Evolutionary conservation across 345 rosid genomes (phyloP), one percentile per base, ranked within the genome.

Genomic region (Erysimum cheiranthoides): DNA sequence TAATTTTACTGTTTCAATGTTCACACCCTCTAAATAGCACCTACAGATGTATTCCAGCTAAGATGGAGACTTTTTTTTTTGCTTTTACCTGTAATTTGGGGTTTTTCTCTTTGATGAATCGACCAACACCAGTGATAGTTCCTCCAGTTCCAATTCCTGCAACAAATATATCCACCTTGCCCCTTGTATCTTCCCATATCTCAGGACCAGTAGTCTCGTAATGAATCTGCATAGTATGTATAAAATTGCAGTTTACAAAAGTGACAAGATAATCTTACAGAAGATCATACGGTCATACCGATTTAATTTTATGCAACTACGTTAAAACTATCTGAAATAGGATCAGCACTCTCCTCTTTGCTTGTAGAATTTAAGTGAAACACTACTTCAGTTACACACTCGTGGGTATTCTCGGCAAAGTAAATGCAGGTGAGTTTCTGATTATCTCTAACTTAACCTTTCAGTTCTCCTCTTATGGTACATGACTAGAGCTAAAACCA

Each of bases 141-240:
- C 98, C 98, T 60, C 92, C 96, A 35, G 97, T 93, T 78, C 98
- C 97, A 69, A 93, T 85, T 57, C 93, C 96, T 0, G 87, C 86
- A 83, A 93, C 63, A 40, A 91, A 81, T 64, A 84, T 84, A 77
- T 93, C 96, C 65, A 91, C 91, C 76, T 89, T 88, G 21, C 97
- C 97, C 58, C 67, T 86, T 10, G 91, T 88, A 76, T 87, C 92
- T 66, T 86, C 89, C 94, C 94, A 89, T 10, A 87, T 89, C 84
- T 89, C 94, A 18, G 94, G 94, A 73, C 94, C 94, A 63, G 94
- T 89, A 63, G 94, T 89, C 84, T 87, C 89, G 61, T 86, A 89
- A 80, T 89, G 94, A 73, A 89, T 32, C 93, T 86, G 82, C 81
- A 80, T 73, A 56, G 32, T 9, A 10, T 50, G 8, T 59, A 62